phyloP scores from a whole-genome alignment of 2,329 filamentous ascomycete species.

The Calycina marina region DNA sequence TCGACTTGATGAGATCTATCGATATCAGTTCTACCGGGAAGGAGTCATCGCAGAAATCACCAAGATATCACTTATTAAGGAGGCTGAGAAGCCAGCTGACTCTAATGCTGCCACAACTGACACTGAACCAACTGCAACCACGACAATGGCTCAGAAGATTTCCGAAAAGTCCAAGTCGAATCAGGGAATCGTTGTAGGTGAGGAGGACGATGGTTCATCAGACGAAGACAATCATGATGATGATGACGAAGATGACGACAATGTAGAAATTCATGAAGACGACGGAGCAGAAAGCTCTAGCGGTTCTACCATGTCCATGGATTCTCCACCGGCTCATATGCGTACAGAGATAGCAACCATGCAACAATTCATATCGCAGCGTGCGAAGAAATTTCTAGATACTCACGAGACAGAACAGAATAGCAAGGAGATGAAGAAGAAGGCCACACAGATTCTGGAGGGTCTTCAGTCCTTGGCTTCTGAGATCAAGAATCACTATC shows the following conservation, averaged over 20 bases:
- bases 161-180: constrained; percentile 32
- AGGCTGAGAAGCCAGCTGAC: constrained; percentile 10
- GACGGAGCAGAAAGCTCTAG: constrained; percentile 33
- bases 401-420: constrained; percentile 64
- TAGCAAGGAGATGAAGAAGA: constrained; percentile 59
- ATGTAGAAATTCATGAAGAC: constrained; percentile 31
- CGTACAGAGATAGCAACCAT: constrained; percentile 39
- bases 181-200: constrained; percentile 34
- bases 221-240: constrained; percentile 36
- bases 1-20: constrained; percentile 75
- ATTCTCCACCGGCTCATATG: constrained; percentile 35
- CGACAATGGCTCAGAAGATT: constrained; percentile 15
- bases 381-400: constrained; percentile 73
- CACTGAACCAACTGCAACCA: constrained; percentile 21
- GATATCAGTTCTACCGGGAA: constrained; percentile 93
- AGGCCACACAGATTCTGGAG: constrained; percentile 61
- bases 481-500: constrained; percentile 60
- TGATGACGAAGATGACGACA: constrained; percentile 31
- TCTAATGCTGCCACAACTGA: constrained; percentile 11
- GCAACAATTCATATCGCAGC: constrained; percentile 57
- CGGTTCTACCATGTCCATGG: constrained; percentile 49
- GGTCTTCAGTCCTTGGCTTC: constrained; percentile 57
- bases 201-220: constrained; percentile 37
- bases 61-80: constrained; percentile 46
- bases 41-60: constrained; percentile 86